Evolutionary conservation across 495 filamentous ascomycete genomes (phyloP).

Genomic region (Aspergillus haitiensis): DNA sequence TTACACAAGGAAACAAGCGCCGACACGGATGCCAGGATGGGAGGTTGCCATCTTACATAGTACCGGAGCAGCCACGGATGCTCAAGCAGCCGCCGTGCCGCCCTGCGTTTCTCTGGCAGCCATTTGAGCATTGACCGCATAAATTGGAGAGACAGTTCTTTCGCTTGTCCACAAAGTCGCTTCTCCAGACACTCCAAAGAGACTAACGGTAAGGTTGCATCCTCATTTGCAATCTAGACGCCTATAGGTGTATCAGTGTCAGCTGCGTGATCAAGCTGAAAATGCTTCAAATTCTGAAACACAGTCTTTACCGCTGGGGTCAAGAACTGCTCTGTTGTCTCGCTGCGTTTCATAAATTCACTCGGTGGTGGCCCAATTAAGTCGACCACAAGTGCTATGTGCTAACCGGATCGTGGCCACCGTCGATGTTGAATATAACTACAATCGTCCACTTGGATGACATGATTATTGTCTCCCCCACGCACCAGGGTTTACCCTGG

Average conservation of each 20-base stretch:
- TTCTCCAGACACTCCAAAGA: slow-evolving; percentile 35
- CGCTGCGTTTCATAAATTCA: slow-evolving; percentile 38
- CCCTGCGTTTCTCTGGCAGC: slow-evolving; percentile 42
- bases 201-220: slow-evolving; percentile 23
- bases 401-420: slow-evolving; percentile 36
- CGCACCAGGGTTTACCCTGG: no score
- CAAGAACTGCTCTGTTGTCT: slow-evolving; percentile 39
- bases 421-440: slow-evolving; percentile 30
- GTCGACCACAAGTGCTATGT: slow-evolving; percentile 46
- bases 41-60: no score
- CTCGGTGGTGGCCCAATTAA: slow-evolving; percentile 46
- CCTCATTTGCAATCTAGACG: slow-evolving; percentile 31
- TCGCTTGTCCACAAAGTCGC: slow-evolving; percentile 34
- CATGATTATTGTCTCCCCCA: no score
- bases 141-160: slow-evolving; percentile 35
- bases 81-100: slow-evolving; percentile 40
- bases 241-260: slow-evolving; percentile 27
- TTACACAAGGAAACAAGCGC: no score
- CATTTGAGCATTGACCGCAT: slow-evolving; percentile 40
- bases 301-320: slow-evolving; percentile 29
- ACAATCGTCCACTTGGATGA: no score
- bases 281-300: slow-evolving; percentile 10
- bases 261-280: slow-evolving; percentile 14
- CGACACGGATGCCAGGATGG: no score
- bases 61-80: slow-evolving; percentile 33